Percentiles rank a stretch among this genome's conserved stretches.
Evolutionary conservation across 2,329 filamentous ascomycete genomes (phyloP).

Genomic region (Stagonosporopsis tanaceti): DNA sequence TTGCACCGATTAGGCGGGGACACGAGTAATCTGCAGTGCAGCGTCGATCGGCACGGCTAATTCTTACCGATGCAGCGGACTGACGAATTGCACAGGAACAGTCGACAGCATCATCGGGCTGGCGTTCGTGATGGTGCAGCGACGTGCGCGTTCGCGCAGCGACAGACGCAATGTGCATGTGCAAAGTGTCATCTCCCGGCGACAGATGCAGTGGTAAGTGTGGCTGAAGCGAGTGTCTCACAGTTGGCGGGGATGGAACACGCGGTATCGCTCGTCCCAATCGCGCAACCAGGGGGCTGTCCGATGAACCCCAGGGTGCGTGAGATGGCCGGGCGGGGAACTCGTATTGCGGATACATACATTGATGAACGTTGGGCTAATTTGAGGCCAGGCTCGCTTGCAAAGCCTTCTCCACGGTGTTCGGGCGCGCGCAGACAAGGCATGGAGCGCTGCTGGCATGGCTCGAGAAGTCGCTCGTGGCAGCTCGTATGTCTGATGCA

Average conservation of each 20-base stretch:
- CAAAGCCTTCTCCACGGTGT: constrained; percentile 72
- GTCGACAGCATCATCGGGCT: constrained; percentile 72
- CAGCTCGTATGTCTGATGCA: constrained; percentile 35
- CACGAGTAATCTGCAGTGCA: constrained; percentile 24
- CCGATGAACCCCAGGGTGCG: constrained; percentile 24
- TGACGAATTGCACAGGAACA: constrained; percentile 59
- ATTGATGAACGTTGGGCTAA: constrained; percentile 26
- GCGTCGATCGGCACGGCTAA: constrained; percentile 26
- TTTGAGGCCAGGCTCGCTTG: constrained; percentile 67
- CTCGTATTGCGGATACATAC: constrained; percentile 11
- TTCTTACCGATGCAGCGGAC: constrained; percentile 21
- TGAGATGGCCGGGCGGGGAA: constrained; percentile 30
- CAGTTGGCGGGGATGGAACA: constrained; percentile 24
- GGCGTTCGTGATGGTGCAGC: constrained; percentile 69
- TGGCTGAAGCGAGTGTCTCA: constrained; percentile 41
- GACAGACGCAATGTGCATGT: constrained; percentile 36
- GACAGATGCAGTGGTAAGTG: constrained; percentile 69
- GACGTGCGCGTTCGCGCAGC: constrained; percentile 55
- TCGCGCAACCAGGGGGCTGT: constrained; percentile 9
- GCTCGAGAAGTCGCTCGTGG: constrained; percentile 59
- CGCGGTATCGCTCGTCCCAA: constrained; percentile 6
- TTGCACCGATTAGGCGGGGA: constrained; percentile 24
- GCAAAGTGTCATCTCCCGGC: constrained; percentile 62
- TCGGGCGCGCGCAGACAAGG: constrained; percentile 74
- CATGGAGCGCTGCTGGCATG: constrained; percentile 72